phyloP scores from a whole-genome alignment of 768 basidiomycete species.

The Suillus subluteus region DNA sequence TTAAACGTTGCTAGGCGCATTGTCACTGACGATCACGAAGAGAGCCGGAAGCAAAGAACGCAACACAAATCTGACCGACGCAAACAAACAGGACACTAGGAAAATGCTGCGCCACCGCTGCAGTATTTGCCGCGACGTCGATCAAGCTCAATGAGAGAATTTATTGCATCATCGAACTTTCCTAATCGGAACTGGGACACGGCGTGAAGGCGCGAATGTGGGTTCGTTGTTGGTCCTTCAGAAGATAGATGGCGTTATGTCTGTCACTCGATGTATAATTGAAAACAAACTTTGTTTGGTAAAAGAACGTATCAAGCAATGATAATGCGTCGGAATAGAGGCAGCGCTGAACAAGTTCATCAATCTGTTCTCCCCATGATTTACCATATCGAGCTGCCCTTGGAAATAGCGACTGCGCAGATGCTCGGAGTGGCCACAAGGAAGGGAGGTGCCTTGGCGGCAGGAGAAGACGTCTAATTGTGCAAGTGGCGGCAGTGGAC shows the following conservation, averaged over 20 bases:
- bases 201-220: conserved; percentile 73
- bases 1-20: too few species aligned
- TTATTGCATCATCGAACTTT: conserved; percentile 78
- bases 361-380: conserved; percentile 84
- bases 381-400: conserved; percentile 82
- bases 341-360: conserved; percentile 74
- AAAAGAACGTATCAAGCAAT: conserved; percentile 64
- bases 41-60: too few species aligned
- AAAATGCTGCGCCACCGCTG: too few species aligned
- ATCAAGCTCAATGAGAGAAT: conserved; percentile 86
- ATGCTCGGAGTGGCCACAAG: conserved; percentile 78
- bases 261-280: conserved; percentile 1
- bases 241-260: conserved; percentile 13
- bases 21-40: too few species aligned
- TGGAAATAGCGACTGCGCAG: conserved; percentile 58
- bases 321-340: conserved; percentile 79
- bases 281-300: conserved; percentile 64
- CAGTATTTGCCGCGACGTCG: conserved; percentile 12
- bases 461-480: conserved; percentile 61
- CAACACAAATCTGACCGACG: too few species aligned
- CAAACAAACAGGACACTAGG: too few species aligned
- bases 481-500: conserved; percentile 43
- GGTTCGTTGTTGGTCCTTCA: conserved; percentile 56
- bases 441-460: conserved; percentile 57
- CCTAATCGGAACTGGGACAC: conserved; percentile 73